These are phyloP conservation scores for Salvia sclarea DNA, from an alignment of 305 asterid genomes.

Conservation along the genomic window DNA sequence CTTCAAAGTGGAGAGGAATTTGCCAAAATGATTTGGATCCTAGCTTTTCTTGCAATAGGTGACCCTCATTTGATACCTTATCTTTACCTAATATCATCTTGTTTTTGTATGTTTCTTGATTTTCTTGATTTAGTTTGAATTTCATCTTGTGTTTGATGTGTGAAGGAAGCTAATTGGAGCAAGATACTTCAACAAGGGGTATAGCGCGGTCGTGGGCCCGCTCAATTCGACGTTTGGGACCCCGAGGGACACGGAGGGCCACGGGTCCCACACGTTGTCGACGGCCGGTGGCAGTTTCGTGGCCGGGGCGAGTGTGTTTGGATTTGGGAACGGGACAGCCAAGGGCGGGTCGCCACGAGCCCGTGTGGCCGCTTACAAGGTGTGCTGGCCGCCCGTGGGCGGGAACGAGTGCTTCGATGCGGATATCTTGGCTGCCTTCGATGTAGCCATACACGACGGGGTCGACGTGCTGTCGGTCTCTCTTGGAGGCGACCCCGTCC, in stretches of 20 bases:
- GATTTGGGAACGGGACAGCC: conserved; percentile 88
- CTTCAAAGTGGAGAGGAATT: conserved; percentile 81
- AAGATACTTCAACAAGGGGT: conserved; percentile 86
- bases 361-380: conserved; percentile 90
- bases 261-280: conserved; percentile 93
- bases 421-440: conserved; percentile 83
- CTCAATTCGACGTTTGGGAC: conserved; percentile 60
- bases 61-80: conserved; percentile 11
- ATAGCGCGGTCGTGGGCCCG: conserved; percentile 56
- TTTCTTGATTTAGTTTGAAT: background rate
- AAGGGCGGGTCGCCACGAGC: conserved; percentile 96
- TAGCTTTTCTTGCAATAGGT: conserved; percentile 83
- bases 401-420: conserved; percentile 87
- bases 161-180: conserved; percentile 91
- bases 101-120: no score
- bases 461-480: conserved; percentile 90
- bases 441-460: conserved; percentile 81
- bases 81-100: background rate
- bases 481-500: conserved; percentile 65
- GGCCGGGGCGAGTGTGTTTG: conserved; percentile 61
- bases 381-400: conserved; percentile 75
- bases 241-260: conserved; percentile 83
- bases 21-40: conserved; percentile 70
- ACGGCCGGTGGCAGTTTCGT: conserved; percentile 93
- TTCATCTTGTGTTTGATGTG: background rate